These are phyloP conservation scores for Dipodascus albidus DNA, from an alignment of 805 yeast genomes.

Conservation along the genomic window DNA sequence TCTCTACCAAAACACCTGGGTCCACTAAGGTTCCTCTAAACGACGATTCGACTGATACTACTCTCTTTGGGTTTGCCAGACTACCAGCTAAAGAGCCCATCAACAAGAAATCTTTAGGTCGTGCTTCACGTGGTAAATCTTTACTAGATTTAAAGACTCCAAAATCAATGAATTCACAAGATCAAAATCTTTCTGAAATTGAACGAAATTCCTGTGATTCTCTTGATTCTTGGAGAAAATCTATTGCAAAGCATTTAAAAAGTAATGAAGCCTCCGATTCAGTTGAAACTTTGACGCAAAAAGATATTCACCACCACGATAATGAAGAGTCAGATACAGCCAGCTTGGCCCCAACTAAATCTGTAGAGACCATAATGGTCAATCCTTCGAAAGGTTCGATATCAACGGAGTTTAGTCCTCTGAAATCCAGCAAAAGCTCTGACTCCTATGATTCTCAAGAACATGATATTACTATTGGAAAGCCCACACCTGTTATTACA, in stretches of 20 bases:
- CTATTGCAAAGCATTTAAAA: background rate
- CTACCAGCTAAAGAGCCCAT: constrained; percentile 1
- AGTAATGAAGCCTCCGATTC: background rate
- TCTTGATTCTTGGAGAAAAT: background rate
- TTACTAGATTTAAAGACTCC: background rate
- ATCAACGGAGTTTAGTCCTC: background rate
- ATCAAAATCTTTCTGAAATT: background rate
- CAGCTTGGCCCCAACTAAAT: background rate
- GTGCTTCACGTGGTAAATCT: background rate
- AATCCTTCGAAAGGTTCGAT: background rate
- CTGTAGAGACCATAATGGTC: background rate
- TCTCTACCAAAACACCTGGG: background rate
- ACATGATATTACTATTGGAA: background rate
- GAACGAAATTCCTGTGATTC: background rate
- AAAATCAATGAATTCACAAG: background rate
- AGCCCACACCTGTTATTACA: background rate
- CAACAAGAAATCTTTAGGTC: background rate
- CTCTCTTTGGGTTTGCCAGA: constrained; percentile 1
- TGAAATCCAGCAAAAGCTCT: background rate
- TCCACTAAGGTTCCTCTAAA: background rate
- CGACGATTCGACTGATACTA: background rate
- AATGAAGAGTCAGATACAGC: background rate
- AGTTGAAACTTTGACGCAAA: background rate
- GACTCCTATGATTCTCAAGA: background rate
- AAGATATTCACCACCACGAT: background rate